A percentile compares a stretch with the other conserved stretches of the same genome.
Evolutionary conservation across 1,139 yeast species (phyloP).

Genomic region (Hansenula anomala): DNA sequence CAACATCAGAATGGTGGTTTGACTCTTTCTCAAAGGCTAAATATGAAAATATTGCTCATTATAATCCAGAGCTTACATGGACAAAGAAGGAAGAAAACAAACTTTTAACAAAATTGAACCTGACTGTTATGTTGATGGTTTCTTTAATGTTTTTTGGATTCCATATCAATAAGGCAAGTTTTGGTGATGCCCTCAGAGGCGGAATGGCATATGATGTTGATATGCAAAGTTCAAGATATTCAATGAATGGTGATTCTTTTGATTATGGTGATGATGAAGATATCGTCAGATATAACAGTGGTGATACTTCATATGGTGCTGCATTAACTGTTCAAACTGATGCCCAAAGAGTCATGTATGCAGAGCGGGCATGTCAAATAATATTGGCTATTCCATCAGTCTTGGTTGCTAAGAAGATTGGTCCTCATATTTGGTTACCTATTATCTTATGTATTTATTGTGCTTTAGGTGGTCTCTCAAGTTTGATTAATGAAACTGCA

Average conservation of each 20-base stretch:
- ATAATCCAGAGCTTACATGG: background rate
- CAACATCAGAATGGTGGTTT: background rate
- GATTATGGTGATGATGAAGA: background rate
- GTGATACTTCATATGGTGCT: background rate
- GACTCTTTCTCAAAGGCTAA: background rate
- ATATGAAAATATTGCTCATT: background rate
- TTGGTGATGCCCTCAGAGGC: background rate
- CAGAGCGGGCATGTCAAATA: conserved; percentile 5
- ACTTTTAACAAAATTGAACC: background rate
- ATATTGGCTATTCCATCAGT: conserved; percentile 36
- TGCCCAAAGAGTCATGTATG: conserved; percentile 13
- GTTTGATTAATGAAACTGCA: conserved; percentile 30
- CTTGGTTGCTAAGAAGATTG: conserved; percentile 43
- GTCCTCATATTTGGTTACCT: conserved; percentile 54
- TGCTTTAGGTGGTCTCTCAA: conserved; percentile 41
- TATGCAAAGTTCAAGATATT: background rate
- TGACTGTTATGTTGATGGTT: background rate
- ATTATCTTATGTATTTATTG: conserved; percentile 47
- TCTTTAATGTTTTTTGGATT: background rate
- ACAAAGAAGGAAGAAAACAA: background rate
- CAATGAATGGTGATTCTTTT: background rate
- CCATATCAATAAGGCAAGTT: background rate
- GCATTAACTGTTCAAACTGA: background rate
- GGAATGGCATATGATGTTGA: conserved; percentile 1
- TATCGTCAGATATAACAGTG: background rate